These are phyloP conservation scores for Heliamphora exappendiculata DNA, from an alignment of 148 eudicot genomes.

Conservation along the genomic window DNA sequence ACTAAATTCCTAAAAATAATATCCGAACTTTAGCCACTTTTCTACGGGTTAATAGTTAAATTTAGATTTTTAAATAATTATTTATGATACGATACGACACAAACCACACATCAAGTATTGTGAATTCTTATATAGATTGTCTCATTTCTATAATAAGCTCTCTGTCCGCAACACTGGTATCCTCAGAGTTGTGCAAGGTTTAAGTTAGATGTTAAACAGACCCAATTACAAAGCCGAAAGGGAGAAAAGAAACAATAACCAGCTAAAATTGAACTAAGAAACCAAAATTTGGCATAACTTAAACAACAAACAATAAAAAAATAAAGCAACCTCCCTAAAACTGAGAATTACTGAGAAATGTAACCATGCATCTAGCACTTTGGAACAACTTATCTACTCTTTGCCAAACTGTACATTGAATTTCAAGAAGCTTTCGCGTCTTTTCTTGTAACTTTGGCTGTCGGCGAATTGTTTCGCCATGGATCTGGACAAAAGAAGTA, in stretches of 20 bases:
- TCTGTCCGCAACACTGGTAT: too few relatives aligned
- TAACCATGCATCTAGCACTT: conserved; percentile 77
- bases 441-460: conserved; percentile 64
- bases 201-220: too few relatives aligned
- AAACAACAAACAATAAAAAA: not conserved
- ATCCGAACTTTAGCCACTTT: too few relatives aligned
- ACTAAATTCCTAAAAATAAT: too few relatives aligned
- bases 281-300: conserved; percentile 7
- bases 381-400: conserved; percentile 77
- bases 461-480: conserved; percentile 75
- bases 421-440: conserved; percentile 64
- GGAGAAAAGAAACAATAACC: not conserved
- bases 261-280: not conserved
- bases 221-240: too few relatives aligned
- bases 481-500: conserved; percentile 50
- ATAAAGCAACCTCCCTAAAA: conserved; percentile 31
- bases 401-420: conserved; percentile 74
- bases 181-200: too few relatives aligned
- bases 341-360: conserved; percentile 88
- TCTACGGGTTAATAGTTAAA: too few relatives aligned
- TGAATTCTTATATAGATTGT: too few relatives aligned
- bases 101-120: too few relatives aligned
- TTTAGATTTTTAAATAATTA: too few relatives aligned
- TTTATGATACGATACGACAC: too few relatives aligned
- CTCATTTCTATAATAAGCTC: too few relatives aligned